Evolutionary conservation across 768 basidiomycete genomes (phyloP), one percentile per base, ranked within the genome.

Genomic region (Dioszegia hungarica): DNA sequence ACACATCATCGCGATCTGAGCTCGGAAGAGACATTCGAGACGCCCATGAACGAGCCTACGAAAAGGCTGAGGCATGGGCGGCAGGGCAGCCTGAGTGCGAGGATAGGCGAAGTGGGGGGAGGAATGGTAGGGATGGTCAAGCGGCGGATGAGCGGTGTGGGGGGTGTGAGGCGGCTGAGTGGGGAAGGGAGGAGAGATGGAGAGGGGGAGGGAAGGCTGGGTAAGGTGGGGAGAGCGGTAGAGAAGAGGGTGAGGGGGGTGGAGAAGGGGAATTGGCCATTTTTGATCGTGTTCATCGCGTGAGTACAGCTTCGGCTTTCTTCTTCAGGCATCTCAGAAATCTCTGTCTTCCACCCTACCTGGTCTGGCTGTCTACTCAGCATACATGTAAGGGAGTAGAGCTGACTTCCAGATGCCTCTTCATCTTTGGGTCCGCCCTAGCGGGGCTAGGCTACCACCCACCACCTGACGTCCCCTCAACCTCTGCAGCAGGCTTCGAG

Each of bases 351-450:
- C n/a, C n/a, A n/a, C n/a, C n/a, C n/a, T n/a, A n/a, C n/a, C n/a
- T n/a, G n/a, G n/a, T n/a, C n/a, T n/a, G n/a, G n/a, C n/a, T 33
- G 31, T 33, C 31, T 14, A 6, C 14, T 33, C 31, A 33, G 31
- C 31, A 33, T 33, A 6, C 31, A 6, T 14, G 31, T 14, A 33
- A 6, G 20, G 40, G 20, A n/a, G 20, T 12, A 33, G 19, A 3
- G 52, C 41, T 59, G 52, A 54, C 25, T 10, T 12, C 25, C 59
- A 75, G 74, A 48, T 74, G 70, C 58, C 54, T 68, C 5, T 56
- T 71, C 37, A 56, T 72, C 48, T 75, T 75, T 60, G 68, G 74
- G 59, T 65, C 68, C 5, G 72, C 74, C 27, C 57, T 75, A 17
- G 61, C 69, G 9, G 74, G 74, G 0, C 41, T 72, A 33, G 74